A percentile compares a stretch with the other conserved stretches of the same genome.
phyloP scores from a whole-genome alignment of 2,329 filamentous ascomycete genomes.

The Dryadomyces quercivorus region DNA sequence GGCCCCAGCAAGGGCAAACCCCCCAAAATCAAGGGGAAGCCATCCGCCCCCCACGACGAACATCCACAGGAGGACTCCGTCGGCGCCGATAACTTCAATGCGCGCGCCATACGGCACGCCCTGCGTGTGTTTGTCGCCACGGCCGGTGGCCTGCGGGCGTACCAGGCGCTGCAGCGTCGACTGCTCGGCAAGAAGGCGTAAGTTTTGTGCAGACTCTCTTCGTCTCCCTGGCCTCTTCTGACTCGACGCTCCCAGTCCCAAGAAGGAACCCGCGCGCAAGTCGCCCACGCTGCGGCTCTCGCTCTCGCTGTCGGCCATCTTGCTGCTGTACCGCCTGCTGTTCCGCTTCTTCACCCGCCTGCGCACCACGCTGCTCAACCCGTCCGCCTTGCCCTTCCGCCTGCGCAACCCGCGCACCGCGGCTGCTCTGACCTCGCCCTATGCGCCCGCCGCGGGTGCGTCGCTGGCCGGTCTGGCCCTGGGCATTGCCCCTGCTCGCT shows the following conservation, averaged over 20 bases:
- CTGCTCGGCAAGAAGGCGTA: slow-evolving; percentile 23
- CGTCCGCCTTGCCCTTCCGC: slow-evolving; percentile 71
- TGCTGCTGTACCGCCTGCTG: slow-evolving; percentile 73
- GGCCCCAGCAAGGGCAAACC: slow-evolving; percentile 17
- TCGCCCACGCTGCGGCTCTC: slow-evolving; percentile 67
- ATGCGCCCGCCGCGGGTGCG: slow-evolving; percentile 82
- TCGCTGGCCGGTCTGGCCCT: slow-evolving; percentile 76
- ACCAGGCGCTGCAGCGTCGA: slow-evolving; percentile 37
- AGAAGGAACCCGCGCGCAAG: slow-evolving; percentile 44
- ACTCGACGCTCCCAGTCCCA: slow-evolving; percentile 1
- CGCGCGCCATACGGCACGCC: slow-evolving; percentile 56
- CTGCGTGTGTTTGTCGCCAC: slow-evolving; percentile 58
- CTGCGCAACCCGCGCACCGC: slow-evolving; percentile 69
- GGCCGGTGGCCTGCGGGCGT: slow-evolving; percentile 50
- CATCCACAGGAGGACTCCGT: not conserved
- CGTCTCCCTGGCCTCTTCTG: slow-evolving; percentile 12
- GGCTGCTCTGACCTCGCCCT: slow-evolving; percentile 63
- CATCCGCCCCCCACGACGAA: not conserved
- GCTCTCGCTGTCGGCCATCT: slow-evolving; percentile 69
- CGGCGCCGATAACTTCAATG: slow-evolving; percentile 53
- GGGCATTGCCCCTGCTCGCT: slow-evolving; percentile 52
- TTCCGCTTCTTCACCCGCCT: slow-evolving; percentile 81
- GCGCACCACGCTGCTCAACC: slow-evolving; percentile 63
- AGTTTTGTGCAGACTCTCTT: not conserved
- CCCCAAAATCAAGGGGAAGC: not conserved